Evolutionary conservation across 768 basidiomycete genomes (phyloP).

Genomic region (Pleurotus eryngii): DNA sequence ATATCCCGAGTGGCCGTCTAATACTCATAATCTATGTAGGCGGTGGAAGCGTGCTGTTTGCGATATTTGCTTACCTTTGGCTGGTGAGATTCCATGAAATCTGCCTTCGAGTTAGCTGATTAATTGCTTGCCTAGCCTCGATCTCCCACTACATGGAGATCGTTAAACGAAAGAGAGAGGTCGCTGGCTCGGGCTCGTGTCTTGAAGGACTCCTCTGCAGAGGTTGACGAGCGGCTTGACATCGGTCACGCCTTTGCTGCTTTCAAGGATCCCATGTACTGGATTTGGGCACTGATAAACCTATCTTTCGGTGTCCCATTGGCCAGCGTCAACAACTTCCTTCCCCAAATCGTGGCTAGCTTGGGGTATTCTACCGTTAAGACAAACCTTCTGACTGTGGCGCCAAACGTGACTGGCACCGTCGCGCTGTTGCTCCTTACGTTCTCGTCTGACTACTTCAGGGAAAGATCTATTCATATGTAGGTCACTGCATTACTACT

Average conservation of each 20-base stretch:
- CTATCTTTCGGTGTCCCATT: constrained; percentile 45
- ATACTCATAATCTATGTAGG: constrained; percentile 21
- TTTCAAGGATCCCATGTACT: constrained; percentile 42
- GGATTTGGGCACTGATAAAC: constrained; percentile 46
- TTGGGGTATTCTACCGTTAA: constrained; percentile 45
- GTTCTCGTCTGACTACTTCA: constrained; percentile 49
- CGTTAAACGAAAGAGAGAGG: constrained; percentile 35
- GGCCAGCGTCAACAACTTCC: constrained; percentile 51
- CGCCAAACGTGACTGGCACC: constrained; percentile 49
- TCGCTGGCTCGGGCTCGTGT: constrained; percentile 38
- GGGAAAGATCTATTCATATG: constrained; percentile 49
- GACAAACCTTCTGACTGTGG: constrained; percentile 52
- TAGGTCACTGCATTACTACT: constrained; percentile 17
- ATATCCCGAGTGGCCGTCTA: background rate
- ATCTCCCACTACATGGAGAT: constrained; percentile 38
- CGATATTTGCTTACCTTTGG: constrained; percentile 44
- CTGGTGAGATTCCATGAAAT: constrained; percentile 15
- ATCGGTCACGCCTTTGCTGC: constrained; percentile 42
- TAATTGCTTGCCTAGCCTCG: constrained; percentile 20
- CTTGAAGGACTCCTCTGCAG: constrained; percentile 43
- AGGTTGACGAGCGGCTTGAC: constrained; percentile 36
- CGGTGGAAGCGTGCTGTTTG: constrained; percentile 37
- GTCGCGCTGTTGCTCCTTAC: constrained; percentile 42
- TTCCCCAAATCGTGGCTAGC: constrained; percentile 45
- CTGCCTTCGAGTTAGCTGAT: background rate